These are phyloP conservation scores for Strobilomyces echinocephalus DNA, from an alignment of 768 basidiomycete species.

Conservation along the genomic window DNA sequence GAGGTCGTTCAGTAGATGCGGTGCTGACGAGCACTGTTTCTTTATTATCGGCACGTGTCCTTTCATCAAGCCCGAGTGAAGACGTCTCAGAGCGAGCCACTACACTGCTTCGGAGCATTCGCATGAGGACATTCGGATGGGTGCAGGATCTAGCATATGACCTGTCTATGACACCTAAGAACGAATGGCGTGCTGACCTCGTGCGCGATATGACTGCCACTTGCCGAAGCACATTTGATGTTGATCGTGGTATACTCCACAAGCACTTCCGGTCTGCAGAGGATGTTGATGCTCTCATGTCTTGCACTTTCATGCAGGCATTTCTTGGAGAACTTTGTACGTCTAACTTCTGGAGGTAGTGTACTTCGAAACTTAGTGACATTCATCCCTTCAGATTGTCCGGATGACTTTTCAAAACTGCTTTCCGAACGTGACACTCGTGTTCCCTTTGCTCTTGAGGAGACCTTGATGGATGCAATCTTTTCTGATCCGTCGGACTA, in stretches of 20 bases:
- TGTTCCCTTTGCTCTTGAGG: constrained; percentile 19
- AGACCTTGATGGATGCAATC: neutral
- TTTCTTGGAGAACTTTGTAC: constrained; percentile 7
- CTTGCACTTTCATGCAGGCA: constrained; percentile 23
- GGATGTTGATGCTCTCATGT: neutral
- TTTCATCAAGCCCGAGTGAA: neutral
- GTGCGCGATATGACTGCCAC: neutral
- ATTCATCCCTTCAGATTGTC: too few species aligned
- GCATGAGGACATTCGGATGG: neutral
- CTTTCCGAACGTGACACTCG: constrained; percentile 22
- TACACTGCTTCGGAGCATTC: neutral
- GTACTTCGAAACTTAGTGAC: neutral
- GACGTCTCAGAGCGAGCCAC: neutral
- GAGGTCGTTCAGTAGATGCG: constrained; percentile 18
- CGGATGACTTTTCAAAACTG: neutral
- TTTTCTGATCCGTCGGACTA: neutral
- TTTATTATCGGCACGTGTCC: constrained; percentile 16
- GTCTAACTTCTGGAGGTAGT: neutral
- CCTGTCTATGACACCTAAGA: neutral
- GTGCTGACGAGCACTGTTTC: constrained; percentile 29
- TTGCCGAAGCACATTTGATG: neutral
- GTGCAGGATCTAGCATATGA: neutral
- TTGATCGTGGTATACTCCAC: neutral
- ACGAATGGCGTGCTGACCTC: neutral
- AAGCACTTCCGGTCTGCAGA: too few species aligned